Conservation (phyloP, 1,139 yeast species). For the Hemisphaericaspora subhashii region DNA sequence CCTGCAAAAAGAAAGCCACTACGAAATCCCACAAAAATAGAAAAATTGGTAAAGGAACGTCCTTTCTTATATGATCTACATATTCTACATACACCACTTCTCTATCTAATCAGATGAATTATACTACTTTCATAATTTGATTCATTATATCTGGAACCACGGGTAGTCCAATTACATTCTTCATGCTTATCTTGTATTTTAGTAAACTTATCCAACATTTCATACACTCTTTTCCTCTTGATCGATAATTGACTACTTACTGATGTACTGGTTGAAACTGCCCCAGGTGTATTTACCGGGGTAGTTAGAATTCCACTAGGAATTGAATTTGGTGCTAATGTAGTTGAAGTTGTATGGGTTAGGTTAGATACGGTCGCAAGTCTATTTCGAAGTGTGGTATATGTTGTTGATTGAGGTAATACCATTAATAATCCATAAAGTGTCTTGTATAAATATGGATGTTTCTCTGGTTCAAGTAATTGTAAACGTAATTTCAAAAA, state of each 20-base stretch:
- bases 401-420: slow-evolving; percentile 94
- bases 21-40: background rate
- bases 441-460: slow-evolving; percentile 83
- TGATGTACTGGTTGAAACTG: slow-evolving; percentile 14
- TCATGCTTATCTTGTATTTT: slow-evolving; percentile 61
- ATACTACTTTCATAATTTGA: slow-evolving; percentile 7
- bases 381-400: slow-evolving; percentile 74
- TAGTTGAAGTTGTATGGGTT: slow-evolving; percentile 6
- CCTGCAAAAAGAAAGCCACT: background rate
- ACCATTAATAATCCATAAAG: slow-evolving; percentile 92
- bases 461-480: slow-evolving; percentile 78
- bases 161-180: slow-evolving; percentile 7
- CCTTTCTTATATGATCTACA: background rate
- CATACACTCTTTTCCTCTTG: slow-evolving; percentile 46
- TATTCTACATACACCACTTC: background rate
- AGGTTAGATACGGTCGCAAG: slow-evolving; percentile 29
- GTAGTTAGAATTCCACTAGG: slow-evolving; percentile 9
- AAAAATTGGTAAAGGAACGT: slow-evolving; percentile 1
- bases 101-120: slow-evolving; percentile 3
- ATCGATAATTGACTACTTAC: slow-evolving; percentile 32
- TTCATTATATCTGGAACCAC: slow-evolving; percentile 4
- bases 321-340: slow-evolving; percentile 8
- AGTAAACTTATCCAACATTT: slow-evolving; percentile 62
- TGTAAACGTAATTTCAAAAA: slow-evolving; percentile 86
- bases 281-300: slow-evolving; percentile 20